Percentiles rank a stretch among this genome's conserved stretches.
These are phyloP conservation scores for Aeminium ludgeri DNA, from an alignment of 495 filamentous ascomycete species.

Conservation along the genomic window DNA sequence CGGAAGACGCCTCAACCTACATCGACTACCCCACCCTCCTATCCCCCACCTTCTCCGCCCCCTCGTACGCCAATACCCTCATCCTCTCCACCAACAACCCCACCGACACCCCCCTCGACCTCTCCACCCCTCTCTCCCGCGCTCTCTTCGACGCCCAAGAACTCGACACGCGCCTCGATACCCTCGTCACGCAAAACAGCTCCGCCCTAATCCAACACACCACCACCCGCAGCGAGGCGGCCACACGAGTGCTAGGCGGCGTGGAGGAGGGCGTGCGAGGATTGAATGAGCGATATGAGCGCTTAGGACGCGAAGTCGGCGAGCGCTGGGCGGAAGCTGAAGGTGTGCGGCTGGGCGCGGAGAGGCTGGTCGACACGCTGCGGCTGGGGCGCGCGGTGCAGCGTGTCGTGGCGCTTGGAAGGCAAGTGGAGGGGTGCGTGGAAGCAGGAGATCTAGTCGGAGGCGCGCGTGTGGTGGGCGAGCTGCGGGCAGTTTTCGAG, in stretches of 20 bases:
- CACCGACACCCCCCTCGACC: constrained; percentile 74
- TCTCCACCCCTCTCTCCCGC: constrained; percentile 80
- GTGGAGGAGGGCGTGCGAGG: constrained; percentile 58
- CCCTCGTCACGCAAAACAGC: constrained; percentile 68
- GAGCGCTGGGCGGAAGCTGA: constrained; percentile 68
- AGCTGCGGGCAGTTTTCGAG: constrained; percentile 52
- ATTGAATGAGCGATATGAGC: constrained; percentile 66
- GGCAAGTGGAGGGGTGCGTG: constrained; percentile 75
- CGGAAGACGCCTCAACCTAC: no score
- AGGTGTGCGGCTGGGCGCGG: constrained; percentile 52
- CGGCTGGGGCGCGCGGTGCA: constrained; percentile 57
- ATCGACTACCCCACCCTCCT: constrained; percentile 93
- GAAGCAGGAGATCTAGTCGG: constrained; percentile 56
- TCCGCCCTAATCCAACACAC: constrained; percentile 71
- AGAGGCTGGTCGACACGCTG: constrained; percentile 63
- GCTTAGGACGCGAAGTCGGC: constrained; percentile 67
- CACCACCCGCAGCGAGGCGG: constrained; percentile 49
- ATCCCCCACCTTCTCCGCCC: constrained; percentile 61
- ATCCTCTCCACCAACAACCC: constrained; percentile 83
- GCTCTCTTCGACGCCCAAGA: constrained; percentile 96
- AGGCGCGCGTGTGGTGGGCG: constrained; percentile 58
- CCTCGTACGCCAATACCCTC: constrained; percentile 71
- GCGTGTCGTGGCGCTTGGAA: constrained; percentile 57
- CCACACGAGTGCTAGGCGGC: constrained; percentile 47
- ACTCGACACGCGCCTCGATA: constrained; percentile 87